A percentile compares a stretch with the other conserved stretches of the same genome.
Evolutionary conservation across 2,329 filamentous ascomycete genomes (phyloP).

Genomic region (Bipolaris victoriae): DNA sequence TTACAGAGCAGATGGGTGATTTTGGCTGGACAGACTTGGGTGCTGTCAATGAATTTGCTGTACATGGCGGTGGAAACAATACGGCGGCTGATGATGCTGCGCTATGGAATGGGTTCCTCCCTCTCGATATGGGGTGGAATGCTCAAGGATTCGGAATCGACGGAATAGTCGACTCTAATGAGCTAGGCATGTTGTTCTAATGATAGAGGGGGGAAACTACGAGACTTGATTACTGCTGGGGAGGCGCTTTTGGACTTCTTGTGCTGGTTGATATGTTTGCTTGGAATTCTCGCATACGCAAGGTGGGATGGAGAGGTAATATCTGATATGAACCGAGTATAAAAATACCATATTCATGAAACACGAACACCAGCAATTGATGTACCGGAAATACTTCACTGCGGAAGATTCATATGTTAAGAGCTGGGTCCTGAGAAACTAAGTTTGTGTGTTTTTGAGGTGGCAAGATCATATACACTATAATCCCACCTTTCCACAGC

Average conservation of each 20-base stretch:
- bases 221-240: not conserved
- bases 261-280: not conserved
- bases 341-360: not conserved
- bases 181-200: conserved; percentile 41
- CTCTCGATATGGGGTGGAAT: conserved; percentile 48
- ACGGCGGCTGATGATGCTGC: conserved; percentile 33
- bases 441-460: not conserved
- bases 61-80: conserved; percentile 49
- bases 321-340: not conserved
- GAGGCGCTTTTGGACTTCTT: not conserved
- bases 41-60: conserved; percentile 57
- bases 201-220: not conserved
- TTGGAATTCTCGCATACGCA: not conserved
- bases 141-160: conserved; percentile 42
- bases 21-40: conserved; percentile 58
- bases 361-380: not conserved
- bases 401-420: not conserved
- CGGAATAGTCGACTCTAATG: conserved; percentile 36
- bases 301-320: not conserved
- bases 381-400: not conserved
- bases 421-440: not conserved
- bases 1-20: conserved; percentile 56
- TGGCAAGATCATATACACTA: not conserved
- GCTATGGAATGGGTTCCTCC: conserved; percentile 47
- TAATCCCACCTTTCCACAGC: conserved; percentile 3